Evolutionary conservation across 768 basidiomycete species (phyloP).

Genomic region (Antrodiella citrinella): DNA sequence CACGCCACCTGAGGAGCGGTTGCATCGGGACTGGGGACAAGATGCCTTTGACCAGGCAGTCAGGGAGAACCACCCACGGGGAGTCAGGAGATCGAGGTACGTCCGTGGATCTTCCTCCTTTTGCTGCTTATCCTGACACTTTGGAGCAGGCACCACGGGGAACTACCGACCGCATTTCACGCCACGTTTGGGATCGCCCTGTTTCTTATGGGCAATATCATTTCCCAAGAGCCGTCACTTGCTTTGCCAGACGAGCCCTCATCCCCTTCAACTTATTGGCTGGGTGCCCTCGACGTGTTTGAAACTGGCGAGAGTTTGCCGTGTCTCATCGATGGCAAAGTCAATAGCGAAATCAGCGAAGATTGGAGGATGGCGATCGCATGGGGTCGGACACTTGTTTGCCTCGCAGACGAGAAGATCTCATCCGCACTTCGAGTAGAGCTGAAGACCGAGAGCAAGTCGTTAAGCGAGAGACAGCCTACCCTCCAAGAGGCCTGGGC

Average conservation of each 20-base stretch:
- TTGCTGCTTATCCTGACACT: constrained; percentile 3
- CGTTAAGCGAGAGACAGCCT: constrained; percentile 3
- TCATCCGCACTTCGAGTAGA: constrained; percentile 19
- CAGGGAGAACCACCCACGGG: background rate
- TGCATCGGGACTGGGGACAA: constrained; percentile 16
- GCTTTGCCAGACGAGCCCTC: constrained; percentile 49
- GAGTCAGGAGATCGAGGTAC: background rate
- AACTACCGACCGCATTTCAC: constrained; percentile 60
- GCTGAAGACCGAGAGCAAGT: background rate
- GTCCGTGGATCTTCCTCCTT: background rate
- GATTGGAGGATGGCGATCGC: constrained; percentile 65
- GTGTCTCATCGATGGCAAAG: constrained; percentile 22
- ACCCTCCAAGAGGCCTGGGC: constrained; percentile 5
- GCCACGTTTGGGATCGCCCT: constrained; percentile 56
- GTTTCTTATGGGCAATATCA: constrained; percentile 54
- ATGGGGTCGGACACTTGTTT: constrained; percentile 60
- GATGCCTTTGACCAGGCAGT: constrained; percentile 6
- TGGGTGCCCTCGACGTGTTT: constrained; percentile 63
- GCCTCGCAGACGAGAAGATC: constrained; percentile 43
- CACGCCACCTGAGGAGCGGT: constrained; percentile 19
- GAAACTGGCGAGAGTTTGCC: constrained; percentile 61
- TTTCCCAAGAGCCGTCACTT: constrained; percentile 42
- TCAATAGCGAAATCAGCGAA: constrained; percentile 24
- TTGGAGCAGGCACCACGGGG: constrained; percentile 24
- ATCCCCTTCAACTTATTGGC: constrained; percentile 48